These are phyloP conservation scores for Phytophthora podocarpi DNA, from an alignment of 352 stramenopile species.

Conservation along the genomic window DNA sequence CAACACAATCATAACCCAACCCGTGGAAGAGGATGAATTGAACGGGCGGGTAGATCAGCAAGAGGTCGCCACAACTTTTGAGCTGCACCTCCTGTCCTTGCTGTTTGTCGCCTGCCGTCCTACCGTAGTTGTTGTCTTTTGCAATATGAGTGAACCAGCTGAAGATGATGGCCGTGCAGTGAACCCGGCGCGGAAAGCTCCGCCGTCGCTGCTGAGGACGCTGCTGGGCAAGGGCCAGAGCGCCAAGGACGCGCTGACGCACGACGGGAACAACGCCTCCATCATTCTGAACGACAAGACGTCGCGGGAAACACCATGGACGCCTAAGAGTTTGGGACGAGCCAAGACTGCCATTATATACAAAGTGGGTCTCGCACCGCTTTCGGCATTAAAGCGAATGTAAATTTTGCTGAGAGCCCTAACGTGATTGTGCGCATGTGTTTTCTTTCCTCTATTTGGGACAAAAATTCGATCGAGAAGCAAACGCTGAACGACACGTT, in stretches of 20 bases:
- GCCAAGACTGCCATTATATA: conserved; percentile 89
- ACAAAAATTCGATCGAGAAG: conserved; percentile 34
- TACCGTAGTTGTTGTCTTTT: neutral
- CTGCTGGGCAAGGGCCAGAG: conserved; percentile 36
- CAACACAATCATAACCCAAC: conserved; percentile 3
- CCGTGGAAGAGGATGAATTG: conserved; percentile 1
- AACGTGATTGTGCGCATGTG: neutral
- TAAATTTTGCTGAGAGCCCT: too few relatives aligned
- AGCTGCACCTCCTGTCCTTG: too few relatives aligned
- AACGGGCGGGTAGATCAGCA: conserved; percentile 4
- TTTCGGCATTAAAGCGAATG: neutral
- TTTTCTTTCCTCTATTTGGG: conserved; percentile 2
- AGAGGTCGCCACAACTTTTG: conserved; percentile 24
- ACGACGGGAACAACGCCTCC: conserved; percentile 84
- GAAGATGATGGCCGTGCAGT: neutral
- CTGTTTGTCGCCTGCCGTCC: too few relatives aligned
- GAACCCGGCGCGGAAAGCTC: neutral
- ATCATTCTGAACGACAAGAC: conserved; percentile 65
- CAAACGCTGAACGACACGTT: conserved; percentile 89
- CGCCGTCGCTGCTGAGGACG: conserved; percentile 46
- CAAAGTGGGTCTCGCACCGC: conserved; percentile 47
- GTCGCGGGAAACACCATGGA: conserved; percentile 69
- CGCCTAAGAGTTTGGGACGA: conserved; percentile 81
- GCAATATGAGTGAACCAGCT: conserved; percentile 19
- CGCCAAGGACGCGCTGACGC: conserved; percentile 44